Evolutionary conservation across 192 early-diverging fungal genomes (phyloP).

Genomic region (Coemansia sp.): DNA sequence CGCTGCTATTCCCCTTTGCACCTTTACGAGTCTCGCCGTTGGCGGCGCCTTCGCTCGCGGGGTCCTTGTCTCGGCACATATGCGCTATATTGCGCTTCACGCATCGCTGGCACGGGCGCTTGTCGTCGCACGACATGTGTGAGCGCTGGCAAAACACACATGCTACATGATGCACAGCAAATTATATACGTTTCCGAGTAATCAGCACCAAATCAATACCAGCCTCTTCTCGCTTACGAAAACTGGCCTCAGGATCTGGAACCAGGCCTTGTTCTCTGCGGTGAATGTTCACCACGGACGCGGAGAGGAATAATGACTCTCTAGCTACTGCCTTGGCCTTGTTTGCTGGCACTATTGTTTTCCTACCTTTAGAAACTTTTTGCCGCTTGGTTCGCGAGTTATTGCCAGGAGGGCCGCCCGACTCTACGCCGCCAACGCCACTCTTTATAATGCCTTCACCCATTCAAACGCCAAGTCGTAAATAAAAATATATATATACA

Average conservation of each 20-base stretch:
- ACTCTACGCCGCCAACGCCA: constrained; percentile 1
- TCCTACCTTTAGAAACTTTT: constrained; percentile 52
- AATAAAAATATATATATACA: background rate
- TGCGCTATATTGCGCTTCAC: constrained; percentile 95
- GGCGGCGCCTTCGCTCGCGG: constrained; percentile 17
- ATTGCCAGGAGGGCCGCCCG: constrained; percentile 13
- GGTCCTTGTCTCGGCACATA: constrained; percentile 85
- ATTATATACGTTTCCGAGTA: background rate
- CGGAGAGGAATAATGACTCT: background rate
- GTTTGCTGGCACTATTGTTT: background rate
- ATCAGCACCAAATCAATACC: background rate
- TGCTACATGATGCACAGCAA: constrained; percentile 54
- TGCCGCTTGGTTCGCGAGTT: constrained; percentile 40
- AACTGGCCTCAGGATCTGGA: background rate
- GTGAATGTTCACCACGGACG: background rate
- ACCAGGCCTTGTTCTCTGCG: background rate
- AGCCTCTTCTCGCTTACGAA: background rate
- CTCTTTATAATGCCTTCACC: background rate
- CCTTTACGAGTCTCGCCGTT: constrained; percentile 11
- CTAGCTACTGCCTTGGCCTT: background rate
- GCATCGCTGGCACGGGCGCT: constrained; percentile 92
- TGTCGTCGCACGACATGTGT: constrained; percentile 95
- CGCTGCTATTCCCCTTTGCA: background rate
- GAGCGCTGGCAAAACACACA: constrained; percentile 94
- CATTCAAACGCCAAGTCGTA: background rate